Conservation (phyloP, 2,329 filamentous ascomycete species). For the Phaeosphaeria sp. region DNA sequence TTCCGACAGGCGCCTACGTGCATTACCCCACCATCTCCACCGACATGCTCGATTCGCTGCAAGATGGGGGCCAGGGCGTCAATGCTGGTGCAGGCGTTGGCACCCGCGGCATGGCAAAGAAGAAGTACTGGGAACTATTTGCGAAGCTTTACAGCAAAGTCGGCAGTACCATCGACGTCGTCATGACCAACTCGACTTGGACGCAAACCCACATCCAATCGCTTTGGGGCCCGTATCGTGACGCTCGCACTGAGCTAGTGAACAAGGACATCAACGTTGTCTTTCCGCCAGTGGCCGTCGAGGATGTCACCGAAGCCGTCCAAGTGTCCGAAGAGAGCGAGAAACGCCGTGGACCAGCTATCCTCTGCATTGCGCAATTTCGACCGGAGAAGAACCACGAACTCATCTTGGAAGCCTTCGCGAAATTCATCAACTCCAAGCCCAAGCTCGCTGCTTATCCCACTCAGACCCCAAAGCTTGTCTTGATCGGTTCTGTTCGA, state of each 20-base stretch:
- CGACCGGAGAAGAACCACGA: constrained; percentile 96
- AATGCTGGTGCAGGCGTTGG: constrained; percentile 85
- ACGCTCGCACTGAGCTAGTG: constrained; percentile 54
- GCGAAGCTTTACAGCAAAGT: constrained; percentile 82
- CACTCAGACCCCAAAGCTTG: constrained; percentile 66
- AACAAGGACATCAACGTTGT: constrained; percentile 72
- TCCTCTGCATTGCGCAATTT: constrained; percentile 97
- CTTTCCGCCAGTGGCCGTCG: constrained; percentile 90
- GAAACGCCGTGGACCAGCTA: constrained; percentile 69
- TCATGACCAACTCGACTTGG: constrained; percentile 98
- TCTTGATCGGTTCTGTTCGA: constrained; percentile 91
- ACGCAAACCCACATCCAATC: constrained; percentile 78
- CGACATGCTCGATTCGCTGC: constrained; percentile 88
- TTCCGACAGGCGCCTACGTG: constrained; percentile 91
- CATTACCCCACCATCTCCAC: constrained; percentile 99
- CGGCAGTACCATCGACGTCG: constrained; percentile 83
- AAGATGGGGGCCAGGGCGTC: constrained; percentile 66
- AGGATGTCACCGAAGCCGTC: constrained; percentile 78
- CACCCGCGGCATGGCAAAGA: constrained; percentile 73
- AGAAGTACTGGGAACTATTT: constrained; percentile 85
- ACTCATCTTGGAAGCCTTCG: constrained; percentile 84
- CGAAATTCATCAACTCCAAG: constrained; percentile 65
- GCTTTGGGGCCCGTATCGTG: constrained; percentile 71
- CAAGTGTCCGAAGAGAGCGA: constrained; percentile 74
- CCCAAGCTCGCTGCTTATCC: constrained; percentile 49